Base-by-base conservation (phyloP, 2,329 filamentous ascomycete genomes). In the Colletotrichum brevisporum region DNA sequence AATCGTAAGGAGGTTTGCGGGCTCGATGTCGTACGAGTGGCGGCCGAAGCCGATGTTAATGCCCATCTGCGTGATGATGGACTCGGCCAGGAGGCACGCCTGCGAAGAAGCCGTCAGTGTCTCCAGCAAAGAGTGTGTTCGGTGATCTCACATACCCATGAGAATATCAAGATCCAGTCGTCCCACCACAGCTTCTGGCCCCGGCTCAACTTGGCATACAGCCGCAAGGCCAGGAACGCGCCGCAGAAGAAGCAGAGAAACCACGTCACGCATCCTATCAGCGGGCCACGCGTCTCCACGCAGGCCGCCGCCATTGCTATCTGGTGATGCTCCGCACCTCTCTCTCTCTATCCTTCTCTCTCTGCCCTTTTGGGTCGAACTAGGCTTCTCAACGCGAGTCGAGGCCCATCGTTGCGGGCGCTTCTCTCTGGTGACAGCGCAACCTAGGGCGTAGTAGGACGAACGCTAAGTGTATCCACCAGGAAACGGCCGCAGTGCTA, bases 231-330 rank as follows among this genome's bases (percentile, higher is more conserved):
- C 6, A 76, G 47, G 39, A 74, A 73, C 3, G 50, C 50, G 2
- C 70, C 75, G 39, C 73, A 73, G 1, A 74, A 68, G 5, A 69
- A 63, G 0, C 72, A 71, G 18, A 80, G 53, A 3, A 76, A 75
- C 78, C 78, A 80, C 24, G 73, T 76, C 4, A 74, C 71, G 9
- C 74, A 76, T 24, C 41, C 54, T 24, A 69, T 59, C 1, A 69
- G 24, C 10, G 66, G 61, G 2, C 66, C 66, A 15, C 63, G n/a
- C 21, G 39, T 65, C 43, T 69, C 61, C 3, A 65, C 41, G 2
- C 16, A 5, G 10, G 54, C 41, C 66, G 65, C 65, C 10, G 27
- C 18, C 15, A 41, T 21, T 9, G 24, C 60, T 2, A 64, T 58
- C 36, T 39, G 53, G 16, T 36, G 21, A 47, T 2, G 13, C 6